These are phyloP conservation scores for Passiflora organensis DNA, from an alignment of 345 rosid genomes.

Conservation along the genomic window DNA sequence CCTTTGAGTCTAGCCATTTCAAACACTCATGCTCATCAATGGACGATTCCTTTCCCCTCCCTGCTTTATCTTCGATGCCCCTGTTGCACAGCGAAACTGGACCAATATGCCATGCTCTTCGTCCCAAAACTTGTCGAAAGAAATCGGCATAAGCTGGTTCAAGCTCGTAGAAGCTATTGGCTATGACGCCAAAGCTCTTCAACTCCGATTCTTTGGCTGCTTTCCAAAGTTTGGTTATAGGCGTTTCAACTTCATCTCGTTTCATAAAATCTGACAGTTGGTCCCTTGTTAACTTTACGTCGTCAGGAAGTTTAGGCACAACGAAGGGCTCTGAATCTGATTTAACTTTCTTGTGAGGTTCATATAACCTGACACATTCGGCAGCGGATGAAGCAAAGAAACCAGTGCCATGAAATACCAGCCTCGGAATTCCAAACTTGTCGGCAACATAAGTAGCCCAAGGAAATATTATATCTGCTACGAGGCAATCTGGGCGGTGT, in stretches of 20 bases:
- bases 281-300: not conserved
- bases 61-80: constrained; percentile 25
- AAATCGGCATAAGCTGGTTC: too few species aligned
- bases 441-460: not conserved
- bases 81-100: constrained; percentile 34
- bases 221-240: too few species aligned
- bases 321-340: constrained; percentile 15
- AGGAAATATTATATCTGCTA: not conserved
- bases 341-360: constrained; percentile 33
- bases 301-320: not conserved
- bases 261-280: not conserved
- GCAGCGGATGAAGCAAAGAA: constrained; percentile 10
- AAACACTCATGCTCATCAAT: constrained; percentile 31
- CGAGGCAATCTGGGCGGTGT: not conserved
- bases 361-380: constrained; percentile 24
- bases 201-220: too few species aligned
- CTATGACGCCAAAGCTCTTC: too few species aligned
- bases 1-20: constrained; percentile 34
- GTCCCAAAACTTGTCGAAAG: constrained; percentile 15
- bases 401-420: constrained; percentile 30
- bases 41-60: constrained; percentile 27
- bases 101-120: constrained; percentile 33
- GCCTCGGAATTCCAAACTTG: constrained; percentile 35
- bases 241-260: not conserved
- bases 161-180: too few species aligned